Evolutionary conservation across 805 yeast genomes (phyloP), one percentile per base, ranked within the genome.

Genomic region (Ogataea pini): DNA sequence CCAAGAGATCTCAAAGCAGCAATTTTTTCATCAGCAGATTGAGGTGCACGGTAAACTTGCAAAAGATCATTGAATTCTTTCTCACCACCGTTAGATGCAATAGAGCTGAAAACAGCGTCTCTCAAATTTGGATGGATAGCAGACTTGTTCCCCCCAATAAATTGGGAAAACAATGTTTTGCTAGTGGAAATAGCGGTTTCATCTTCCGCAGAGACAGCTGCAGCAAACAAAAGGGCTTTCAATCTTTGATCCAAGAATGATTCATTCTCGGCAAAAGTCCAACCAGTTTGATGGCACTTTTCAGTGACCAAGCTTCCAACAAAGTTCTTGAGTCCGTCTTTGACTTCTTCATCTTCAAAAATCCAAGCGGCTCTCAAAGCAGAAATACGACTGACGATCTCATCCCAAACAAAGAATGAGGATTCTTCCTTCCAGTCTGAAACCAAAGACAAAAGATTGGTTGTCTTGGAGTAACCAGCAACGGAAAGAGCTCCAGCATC

Each of bases 181-280:
- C 59, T 52, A 14, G 62, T 61, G 7, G 46, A 42, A 25, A 70
- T 61, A 36, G 73, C 75, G 44, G 64, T 71, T 19, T 70, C 67
- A 51, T 78, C 72, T 3, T 65, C 68, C 28, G 72, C 64, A 7
- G 62, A 50, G 14, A 78, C 76, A 6, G 80, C 77, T 32, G 69
- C 67, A 14, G 64, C 58, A 61, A 78, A 72, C 36, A 79, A 60
- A 24, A 69, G 67, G 1, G 78, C 61, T 53, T 75, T 68, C 51
- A 79, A 55, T 49, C 54, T 62, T 53, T 66, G 69, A 4, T 64
- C 70, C 42, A 64, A 67, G 61, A 63, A 62, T 13, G 68, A 50
- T 38, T 92, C 97, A 41, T 85, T 80, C 10, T 96, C 95, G 53
- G 88, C 80, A 60, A 85, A 92, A 13, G 86, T 79, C 73, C 90